Conservation (phyloP, 2,329 filamentous ascomycete species). For the Epichloe sp. region DNA sequence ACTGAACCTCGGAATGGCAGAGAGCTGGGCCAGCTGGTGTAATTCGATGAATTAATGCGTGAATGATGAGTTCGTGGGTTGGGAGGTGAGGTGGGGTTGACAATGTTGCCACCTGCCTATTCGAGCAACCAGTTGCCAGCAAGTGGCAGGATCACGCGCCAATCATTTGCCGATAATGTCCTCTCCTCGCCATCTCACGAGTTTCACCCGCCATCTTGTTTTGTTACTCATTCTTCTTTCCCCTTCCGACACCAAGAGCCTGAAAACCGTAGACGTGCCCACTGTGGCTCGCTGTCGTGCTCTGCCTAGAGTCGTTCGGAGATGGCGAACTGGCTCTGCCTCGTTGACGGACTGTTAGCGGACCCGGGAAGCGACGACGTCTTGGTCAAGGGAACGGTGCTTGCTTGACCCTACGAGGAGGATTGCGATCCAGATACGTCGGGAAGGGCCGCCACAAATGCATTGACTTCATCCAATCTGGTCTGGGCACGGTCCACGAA, state of each 20-base stretch:
- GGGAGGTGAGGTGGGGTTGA: too few species aligned
- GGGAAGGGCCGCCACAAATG: slow-evolving; percentile 43
- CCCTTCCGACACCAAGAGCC: neutral
- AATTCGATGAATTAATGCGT: too few species aligned
- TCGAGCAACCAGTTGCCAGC: too few species aligned
- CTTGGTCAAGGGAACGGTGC: too few species aligned
- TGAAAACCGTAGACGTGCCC: neutral
- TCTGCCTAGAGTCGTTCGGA: neutral
- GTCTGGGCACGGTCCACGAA: slow-evolving; percentile 1
- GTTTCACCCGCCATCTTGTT: neutral
- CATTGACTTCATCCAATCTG: slow-evolving; percentile 22
- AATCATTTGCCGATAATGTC: neutral
- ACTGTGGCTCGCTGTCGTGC: neutral
- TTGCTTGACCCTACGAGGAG: slow-evolving; percentile 26
- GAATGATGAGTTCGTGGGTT: too few species aligned
- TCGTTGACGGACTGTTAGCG: neutral
- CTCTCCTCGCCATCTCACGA: neutral
- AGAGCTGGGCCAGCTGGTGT: too few species aligned
- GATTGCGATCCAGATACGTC: slow-evolving; percentile 44
- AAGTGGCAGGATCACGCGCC: too few species aligned
- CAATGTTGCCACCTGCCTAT: too few species aligned
- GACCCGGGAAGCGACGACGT: neutral
- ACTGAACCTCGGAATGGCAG: too few species aligned
- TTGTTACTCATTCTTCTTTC: neutral
- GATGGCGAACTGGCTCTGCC: too few species aligned